A percentile compares a stretch with the other conserved stretches of the same genome.
These are phyloP conservation scores for Penicillium hesseltinei DNA, from an alignment of 2,329 filamentous ascomycete species.

Conservation along the genomic window DNA sequence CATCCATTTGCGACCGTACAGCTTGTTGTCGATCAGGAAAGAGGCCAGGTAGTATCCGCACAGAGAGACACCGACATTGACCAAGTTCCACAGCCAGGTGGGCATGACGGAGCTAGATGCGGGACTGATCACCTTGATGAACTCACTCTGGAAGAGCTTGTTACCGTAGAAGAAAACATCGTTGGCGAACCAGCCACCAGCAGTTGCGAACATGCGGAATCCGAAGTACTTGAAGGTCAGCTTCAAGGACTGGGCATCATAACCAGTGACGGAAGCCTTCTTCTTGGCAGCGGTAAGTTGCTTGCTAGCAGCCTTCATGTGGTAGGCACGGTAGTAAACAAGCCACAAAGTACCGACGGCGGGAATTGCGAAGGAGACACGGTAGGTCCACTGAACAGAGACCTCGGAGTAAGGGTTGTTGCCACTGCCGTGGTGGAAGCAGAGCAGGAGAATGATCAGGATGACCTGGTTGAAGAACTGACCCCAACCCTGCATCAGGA, in stretches of 20 bases:
- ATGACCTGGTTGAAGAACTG: slow-evolving; percentile 92
- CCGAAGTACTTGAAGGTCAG: slow-evolving; percentile 81
- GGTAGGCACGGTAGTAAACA: slow-evolving; percentile 91
- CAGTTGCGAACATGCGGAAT: slow-evolving; percentile 79
- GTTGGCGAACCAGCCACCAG: slow-evolving; percentile 90
- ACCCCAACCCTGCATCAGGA: slow-evolving; percentile 98
- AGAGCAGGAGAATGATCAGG: slow-evolving; percentile 79
- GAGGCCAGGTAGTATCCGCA: slow-evolving; percentile 87
- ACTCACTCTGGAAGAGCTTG: slow-evolving; percentile 92
- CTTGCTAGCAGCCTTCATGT: slow-evolving; percentile 86
- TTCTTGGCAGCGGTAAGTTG: slow-evolving; percentile 80
- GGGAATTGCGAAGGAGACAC: slow-evolving; percentile 86
- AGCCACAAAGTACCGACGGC: slow-evolving; percentile 91
- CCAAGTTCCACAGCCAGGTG: slow-evolving; percentile 86
- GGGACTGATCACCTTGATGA: slow-evolving; percentile 77
- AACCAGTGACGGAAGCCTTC: slow-evolving; percentile 83
- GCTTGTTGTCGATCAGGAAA: slow-evolving; percentile 89
- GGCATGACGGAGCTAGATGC: slow-evolving; percentile 72
- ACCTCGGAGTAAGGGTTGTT: slow-evolving; percentile 73
- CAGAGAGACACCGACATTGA: slow-evolving; percentile 85
- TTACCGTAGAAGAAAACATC: slow-evolving; percentile 99
- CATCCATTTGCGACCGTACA: slow-evolving; percentile 96
- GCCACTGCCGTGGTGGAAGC: slow-evolving; percentile 79
- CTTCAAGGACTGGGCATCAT: slow-evolving; percentile 79
- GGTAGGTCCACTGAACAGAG: slow-evolving; percentile 87